Conservation (phyloP, 345 rosid species). For the Citrus sp. region DNA sequence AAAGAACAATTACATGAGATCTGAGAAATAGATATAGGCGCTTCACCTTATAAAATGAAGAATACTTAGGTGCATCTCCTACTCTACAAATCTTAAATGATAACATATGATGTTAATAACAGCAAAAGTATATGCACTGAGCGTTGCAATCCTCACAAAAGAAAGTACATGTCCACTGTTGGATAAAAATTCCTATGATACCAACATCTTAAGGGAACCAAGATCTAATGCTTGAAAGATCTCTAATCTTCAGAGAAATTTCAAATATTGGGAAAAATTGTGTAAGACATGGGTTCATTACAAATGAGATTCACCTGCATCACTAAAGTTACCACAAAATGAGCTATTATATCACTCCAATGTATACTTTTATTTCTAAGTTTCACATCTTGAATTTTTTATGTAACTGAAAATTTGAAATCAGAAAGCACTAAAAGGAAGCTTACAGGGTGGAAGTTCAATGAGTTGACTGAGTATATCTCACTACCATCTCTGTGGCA, state of each 20-base stretch:
- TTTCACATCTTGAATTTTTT: not conserved
- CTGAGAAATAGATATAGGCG: not conserved
- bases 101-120: not conserved
- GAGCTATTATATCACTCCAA: not conserved
- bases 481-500: slow-evolving; percentile 95
- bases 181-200: not conserved
- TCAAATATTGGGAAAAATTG: not conserved
- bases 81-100: not conserved
- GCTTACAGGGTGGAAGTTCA: slow-evolving; percentile 96
- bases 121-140: not conserved
- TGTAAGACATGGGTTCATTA: not conserved
- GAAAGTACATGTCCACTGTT: not conserved
- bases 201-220: not conserved
- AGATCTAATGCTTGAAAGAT: not conserved
- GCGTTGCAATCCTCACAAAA: not conserved
- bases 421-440: not conserved
- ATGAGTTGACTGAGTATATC: slow-evolving; percentile 87
- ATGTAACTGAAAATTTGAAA: not conserved
- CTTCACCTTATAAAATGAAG: not conserved
- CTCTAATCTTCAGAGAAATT: not conserved
- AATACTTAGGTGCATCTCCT: not conserved
- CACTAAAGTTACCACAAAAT: not conserved
- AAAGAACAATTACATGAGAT: slow-evolving; percentile 14
- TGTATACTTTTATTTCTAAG: not conserved
- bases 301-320: not conserved